These are phyloP conservation scores for Geranium brycei DNA, from an alignment of 345 rosid species.

Conservation along the genomic window DNA sequence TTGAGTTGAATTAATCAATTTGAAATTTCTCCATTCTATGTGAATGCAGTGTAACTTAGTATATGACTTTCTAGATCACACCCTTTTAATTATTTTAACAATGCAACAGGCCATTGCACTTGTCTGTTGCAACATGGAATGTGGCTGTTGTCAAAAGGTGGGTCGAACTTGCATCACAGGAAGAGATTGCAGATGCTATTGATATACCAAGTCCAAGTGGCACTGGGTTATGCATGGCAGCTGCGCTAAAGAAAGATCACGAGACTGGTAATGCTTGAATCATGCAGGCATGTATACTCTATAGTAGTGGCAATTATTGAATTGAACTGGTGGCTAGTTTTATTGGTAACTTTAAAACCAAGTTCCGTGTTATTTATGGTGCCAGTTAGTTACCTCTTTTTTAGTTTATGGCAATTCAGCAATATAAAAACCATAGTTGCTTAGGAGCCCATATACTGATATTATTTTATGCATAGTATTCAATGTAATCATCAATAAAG, in stretches of 20 bases:
- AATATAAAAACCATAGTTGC: too few species aligned
- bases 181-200: conserved; percentile 63
- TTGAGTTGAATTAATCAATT: too few species aligned
- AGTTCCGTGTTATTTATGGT: too few species aligned
- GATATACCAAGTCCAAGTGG: conserved; percentile 70
- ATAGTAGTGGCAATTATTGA: conserved; percentile 1
- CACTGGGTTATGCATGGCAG: conserved; percentile 90
- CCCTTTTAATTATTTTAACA: conserved; percentile 3
- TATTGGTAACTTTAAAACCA: not conserved
- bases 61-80: conserved; percentile 2
- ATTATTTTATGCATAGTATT: too few species aligned
- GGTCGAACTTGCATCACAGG: conserved; percentile 64
- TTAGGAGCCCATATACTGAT: too few species aligned
- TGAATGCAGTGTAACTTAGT: not conserved
- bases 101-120: conserved; percentile 72
- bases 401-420: too few species aligned
- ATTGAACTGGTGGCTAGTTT: not conserved
- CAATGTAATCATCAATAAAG: too few species aligned
- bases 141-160: conserved; percentile 86
- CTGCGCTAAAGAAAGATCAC: conserved; percentile 79
- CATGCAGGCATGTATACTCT: conserved; percentile 1
- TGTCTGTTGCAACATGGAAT: conserved; percentile 78
- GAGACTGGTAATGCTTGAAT: conserved; percentile 55
- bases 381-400: not conserved
- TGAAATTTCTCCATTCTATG: too few species aligned